A percentile compares a stretch with the other conserved stretches of the same genome.
phyloP scores from a whole-genome alignment of 2,329 filamentous ascomycete species.

The Sporothrix globosa region DNA sequence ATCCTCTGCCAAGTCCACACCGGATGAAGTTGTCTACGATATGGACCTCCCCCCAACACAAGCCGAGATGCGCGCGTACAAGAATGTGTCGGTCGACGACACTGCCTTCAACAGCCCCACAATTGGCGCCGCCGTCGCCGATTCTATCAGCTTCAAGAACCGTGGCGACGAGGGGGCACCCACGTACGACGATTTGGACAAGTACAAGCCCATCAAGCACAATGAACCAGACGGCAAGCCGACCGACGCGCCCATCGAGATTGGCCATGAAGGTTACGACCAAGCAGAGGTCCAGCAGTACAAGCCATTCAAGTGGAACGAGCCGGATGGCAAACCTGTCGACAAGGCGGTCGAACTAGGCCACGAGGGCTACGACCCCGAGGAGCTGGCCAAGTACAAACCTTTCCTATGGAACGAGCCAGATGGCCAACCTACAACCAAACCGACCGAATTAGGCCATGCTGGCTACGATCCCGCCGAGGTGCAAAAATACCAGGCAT shows the following conservation, averaged over 20 bases:
- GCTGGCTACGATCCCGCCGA: slow-evolving; percentile 37
- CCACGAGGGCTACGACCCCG: slow-evolving; percentile 32
- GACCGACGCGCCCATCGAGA: slow-evolving; percentile 37
- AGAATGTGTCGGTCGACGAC: slow-evolving; percentile 35
- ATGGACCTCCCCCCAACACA: slow-evolving; percentile 30
- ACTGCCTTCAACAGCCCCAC: background rate
- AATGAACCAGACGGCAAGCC: slow-evolving; percentile 35
- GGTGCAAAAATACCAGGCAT: slow-evolving; percentile 37
- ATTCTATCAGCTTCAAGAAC: background rate
- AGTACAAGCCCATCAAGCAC: slow-evolving; percentile 43
- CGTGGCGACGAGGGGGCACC: background rate
- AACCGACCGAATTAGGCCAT: slow-evolving; percentile 35
- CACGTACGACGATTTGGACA: slow-evolving; percentile 33
- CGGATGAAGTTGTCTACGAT: slow-evolving; percentile 31
- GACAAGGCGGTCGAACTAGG: background rate
- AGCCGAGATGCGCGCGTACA: slow-evolving; percentile 45
- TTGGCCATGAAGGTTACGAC: slow-evolving; percentile 37
- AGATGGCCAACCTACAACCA: slow-evolving; percentile 35
- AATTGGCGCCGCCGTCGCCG: background rate
- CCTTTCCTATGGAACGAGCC: slow-evolving; percentile 46
- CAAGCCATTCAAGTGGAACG: slow-evolving; percentile 36
- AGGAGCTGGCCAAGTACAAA: slow-evolving; percentile 38
- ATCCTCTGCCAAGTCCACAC: slow-evolving; percentile 36
- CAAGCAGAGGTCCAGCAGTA: slow-evolving; percentile 35
- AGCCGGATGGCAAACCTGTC: slow-evolving; percentile 37